phyloP scores from a whole-genome alignment of 345 rosid genomes.

The Murraya koenigii region DNA sequence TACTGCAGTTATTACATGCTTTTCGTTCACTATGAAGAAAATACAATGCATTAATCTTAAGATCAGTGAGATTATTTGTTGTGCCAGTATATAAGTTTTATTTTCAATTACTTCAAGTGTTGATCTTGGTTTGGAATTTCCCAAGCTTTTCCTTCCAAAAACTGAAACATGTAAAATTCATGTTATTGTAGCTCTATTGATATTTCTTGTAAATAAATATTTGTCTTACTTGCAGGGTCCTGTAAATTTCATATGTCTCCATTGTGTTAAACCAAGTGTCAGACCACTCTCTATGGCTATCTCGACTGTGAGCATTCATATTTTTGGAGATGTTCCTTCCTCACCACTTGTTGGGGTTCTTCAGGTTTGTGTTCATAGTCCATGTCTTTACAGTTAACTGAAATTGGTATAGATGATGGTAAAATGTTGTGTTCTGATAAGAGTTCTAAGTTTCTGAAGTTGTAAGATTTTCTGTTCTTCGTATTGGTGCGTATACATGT shows the following conservation, averaged over 20 bases:
- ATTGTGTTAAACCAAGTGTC: conserved; percentile 58
- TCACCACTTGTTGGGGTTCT: conserved; percentile 63
- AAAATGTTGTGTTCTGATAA: no score
- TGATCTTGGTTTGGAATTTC: neutral
- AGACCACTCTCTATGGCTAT: conserved; percentile 62
- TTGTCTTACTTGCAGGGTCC: conserved; percentile 42
- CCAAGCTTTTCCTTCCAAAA: neutral
- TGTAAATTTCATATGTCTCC: conserved; percentile 52
- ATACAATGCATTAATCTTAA: neutral
- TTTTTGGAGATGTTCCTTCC: conserved; percentile 66
- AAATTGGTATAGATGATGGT: neutral
- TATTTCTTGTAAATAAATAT: neutral
- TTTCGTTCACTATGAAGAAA: neutral
- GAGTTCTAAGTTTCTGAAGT: neutral
- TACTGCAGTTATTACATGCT: neutral
- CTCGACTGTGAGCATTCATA: conserved; percentile 55
- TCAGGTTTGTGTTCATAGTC: conserved; percentile 34
- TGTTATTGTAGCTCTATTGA: neutral
- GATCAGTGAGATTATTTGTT: neutral
- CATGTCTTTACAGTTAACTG: neutral
- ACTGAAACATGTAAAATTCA: neutral
- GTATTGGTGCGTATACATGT: neutral
- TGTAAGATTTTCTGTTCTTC: neutral
- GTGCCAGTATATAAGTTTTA: neutral
- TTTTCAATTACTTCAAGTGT: neutral